Percentiles rank a stretch among this genome's conserved stretches.
These are phyloP conservation scores for Punctularia strigosozonata DNA, from an alignment of 768 basidiomycete genomes.

Conservation along the genomic window DNA sequence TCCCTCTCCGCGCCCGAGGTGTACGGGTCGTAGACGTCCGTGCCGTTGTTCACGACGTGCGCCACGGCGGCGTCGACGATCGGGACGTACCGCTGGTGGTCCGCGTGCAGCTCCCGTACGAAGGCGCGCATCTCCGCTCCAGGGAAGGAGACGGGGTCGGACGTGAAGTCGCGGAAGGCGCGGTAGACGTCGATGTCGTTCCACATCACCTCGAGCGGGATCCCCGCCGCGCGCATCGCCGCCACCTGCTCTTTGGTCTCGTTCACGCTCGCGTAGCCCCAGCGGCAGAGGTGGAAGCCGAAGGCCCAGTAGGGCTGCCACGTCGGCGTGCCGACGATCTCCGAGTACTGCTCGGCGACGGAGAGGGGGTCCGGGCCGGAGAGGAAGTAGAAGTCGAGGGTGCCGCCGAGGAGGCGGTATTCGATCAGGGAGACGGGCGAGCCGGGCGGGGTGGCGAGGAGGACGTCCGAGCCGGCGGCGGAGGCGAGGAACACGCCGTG, in stretches of 20 bases:
- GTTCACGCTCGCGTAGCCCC: constrained; percentile 39
- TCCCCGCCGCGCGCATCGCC: constrained; percentile 52
- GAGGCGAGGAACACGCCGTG: constrained; percentile 73
- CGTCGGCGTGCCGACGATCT: constrained; percentile 52
- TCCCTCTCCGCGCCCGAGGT: constrained; percentile 53
- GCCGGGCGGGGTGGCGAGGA: constrained; percentile 46
- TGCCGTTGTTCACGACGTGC: constrained; percentile 41
- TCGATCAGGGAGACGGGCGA: constrained; percentile 52
- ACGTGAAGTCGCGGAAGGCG: constrained; percentile 56
- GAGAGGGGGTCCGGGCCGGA: constrained; percentile 33
- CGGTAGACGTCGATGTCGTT: constrained; percentile 70
- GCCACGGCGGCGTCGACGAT: constrained; percentile 58
- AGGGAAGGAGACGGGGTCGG: constrained; percentile 54
- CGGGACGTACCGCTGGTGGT: constrained; percentile 51
- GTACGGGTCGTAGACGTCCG: constrained; percentile 60
- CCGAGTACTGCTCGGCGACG: constrained; percentile 66
- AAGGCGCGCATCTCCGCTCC: constrained; percentile 38
- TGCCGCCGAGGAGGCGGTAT: constrained; percentile 66
- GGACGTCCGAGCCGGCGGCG: constrained; percentile 58
- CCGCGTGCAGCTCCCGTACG: constrained; percentile 40
- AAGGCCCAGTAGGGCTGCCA: constrained; percentile 71
- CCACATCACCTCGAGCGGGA: constrained; percentile 82
- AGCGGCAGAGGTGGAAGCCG: constrained; percentile 67
- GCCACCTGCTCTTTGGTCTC: constrained; percentile 44
- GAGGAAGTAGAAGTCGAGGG: constrained; percentile 71